Base-by-base conservation (phyloP, 73 alveolate species). In the Paramecium primaurelia region DNA sequence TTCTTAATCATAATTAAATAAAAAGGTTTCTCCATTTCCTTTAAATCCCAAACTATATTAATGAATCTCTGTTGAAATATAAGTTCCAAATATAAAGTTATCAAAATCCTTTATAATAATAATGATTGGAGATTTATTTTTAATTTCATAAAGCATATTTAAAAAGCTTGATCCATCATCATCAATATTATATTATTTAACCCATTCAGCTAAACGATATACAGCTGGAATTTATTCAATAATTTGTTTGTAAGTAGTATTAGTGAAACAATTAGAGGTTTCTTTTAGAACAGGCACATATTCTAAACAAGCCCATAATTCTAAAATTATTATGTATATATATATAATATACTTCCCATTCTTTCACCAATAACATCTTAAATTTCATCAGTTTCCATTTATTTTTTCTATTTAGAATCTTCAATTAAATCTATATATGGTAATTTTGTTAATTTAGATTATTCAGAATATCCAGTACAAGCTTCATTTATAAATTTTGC, bases 231-330 rank as follows among this genome's bases (percentile, higher is more conserved):
- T 47, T 44, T 47, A 9, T 44, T 80, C 91, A 47, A 80, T 40
- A 0, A 80, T 20, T 80, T 80, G 34, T 8, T 80, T 80, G 16
- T 80, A 80, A 12, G 58, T 45, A 10, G 91, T 80, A 3, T 80
- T 64, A 47, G 47, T 80, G 8, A 80, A 80, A 47, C 91, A 80
- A 45, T 45, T 45, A 10, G 91, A 80, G 5, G 8, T 0, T 44
- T 80, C 91, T 80, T 80, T 32, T 45, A 80, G 26, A n/a, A 42
- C 38, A 14, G 91, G 91, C 2, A 80, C 91, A 80, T 80, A 80
- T 16, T 80, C 91, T 45, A 80, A 45, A 80, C 77, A 20, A 18
- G 91, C 91, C 91, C 91, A 80, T 7, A 80, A 8, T 80, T 80
- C 91, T 80, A 45, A 5, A 9, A n/a, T 14, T 12, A 54, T 54